A percentile compares a stretch with the other conserved stretches of the same genome.
These are phyloP conservation scores for Alternaria rosae DNA, from an alignment of 2,329 filamentous ascomycete genomes.

Conservation along the genomic window DNA sequence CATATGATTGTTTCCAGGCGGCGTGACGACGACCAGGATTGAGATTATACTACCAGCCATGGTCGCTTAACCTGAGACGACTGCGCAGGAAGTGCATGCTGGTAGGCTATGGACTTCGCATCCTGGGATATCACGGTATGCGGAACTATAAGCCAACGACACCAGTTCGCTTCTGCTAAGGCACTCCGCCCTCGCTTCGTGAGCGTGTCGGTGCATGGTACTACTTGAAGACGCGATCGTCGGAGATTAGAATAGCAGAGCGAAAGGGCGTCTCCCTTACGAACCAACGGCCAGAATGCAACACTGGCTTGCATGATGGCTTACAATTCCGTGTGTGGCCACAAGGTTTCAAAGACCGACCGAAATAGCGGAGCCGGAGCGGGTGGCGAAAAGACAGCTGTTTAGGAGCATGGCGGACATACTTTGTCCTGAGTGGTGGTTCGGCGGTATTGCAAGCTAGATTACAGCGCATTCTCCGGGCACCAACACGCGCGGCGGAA, in stretches of 20 bases:
- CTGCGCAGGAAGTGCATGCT: slow-evolving; percentile 17
- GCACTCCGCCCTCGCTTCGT: neutral
- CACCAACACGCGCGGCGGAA: slow-evolving; percentile 4
- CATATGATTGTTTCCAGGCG: slow-evolving; percentile 28
- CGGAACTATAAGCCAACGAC: slow-evolving; percentile 18
- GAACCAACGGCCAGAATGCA: slow-evolving; percentile 4
- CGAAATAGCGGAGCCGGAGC: slow-evolving; percentile 15
- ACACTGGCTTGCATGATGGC: slow-evolving; percentile 17
- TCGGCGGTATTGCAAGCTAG: slow-evolving; percentile 12
- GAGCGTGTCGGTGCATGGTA: slow-evolving; percentile 1
- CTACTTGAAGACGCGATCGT: neutral
- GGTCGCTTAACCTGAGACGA: slow-evolving; percentile 30
- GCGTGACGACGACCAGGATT: slow-evolving; percentile 6
- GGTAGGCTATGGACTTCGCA: slow-evolving; percentile 21
- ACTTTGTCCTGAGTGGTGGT: neutral
- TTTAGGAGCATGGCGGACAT: slow-evolving; percentile 1
- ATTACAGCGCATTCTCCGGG: neutral
- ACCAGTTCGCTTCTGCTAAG: neutral
- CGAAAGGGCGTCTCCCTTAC: slow-evolving; percentile 1
- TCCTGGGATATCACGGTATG: slow-evolving; percentile 16
- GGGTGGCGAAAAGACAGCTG: slow-evolving; percentile 14
- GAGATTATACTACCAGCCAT: slow-evolving; percentile 7
- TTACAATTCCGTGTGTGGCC: slow-evolving; percentile 8
- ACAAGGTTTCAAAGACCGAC: slow-evolving; percentile 14
- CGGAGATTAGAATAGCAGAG: neutral